phyloP scores from a whole-genome alignment of 2,329 filamentous ascomycete species.

The Acephala macrosclerotiorum region DNA sequence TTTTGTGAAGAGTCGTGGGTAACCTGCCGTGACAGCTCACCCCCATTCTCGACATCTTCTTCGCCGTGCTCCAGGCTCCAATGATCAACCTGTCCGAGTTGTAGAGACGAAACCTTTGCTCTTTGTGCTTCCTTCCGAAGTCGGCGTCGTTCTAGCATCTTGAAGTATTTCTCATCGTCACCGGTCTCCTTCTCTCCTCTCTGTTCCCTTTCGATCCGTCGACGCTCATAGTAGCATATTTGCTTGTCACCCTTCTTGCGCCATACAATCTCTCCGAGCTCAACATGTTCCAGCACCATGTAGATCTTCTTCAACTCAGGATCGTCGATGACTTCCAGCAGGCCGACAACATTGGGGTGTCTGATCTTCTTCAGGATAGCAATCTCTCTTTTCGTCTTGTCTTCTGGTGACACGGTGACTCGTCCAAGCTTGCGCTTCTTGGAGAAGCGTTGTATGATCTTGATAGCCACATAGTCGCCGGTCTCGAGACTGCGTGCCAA shows the following conservation, averaged over 20 bases:
- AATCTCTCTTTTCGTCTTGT: slow-evolving; percentile 94
- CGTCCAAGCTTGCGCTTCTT: slow-evolving; percentile 92
- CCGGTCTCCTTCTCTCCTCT: slow-evolving; percentile 62
- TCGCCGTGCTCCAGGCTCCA: slow-evolving; percentile 88
- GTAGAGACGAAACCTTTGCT: slow-evolving; percentile 58
- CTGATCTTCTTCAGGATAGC: slow-evolving; percentile 98
- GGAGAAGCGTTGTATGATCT: slow-evolving; percentile 96
- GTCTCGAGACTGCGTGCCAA: slow-evolving; percentile 82
- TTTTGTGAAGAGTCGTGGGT: slow-evolving; percentile 40
- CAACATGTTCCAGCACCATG: slow-evolving; percentile 94
- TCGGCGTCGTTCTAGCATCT: slow-evolving; percentile 65
- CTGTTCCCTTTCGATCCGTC: slow-evolving; percentile 78
- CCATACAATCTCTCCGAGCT: slow-evolving; percentile 94
- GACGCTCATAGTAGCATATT: slow-evolving; percentile 83
- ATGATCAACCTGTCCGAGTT: slow-evolving; percentile 63
- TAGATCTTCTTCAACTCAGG: slow-evolving; percentile 97
- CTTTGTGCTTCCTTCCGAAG: slow-evolving; percentile 64
- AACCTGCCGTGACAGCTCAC: slow-evolving; percentile 34
- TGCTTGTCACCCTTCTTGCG: slow-evolving; percentile 85
- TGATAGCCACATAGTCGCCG: slow-evolving; percentile 88
- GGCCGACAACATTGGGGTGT: slow-evolving; percentile 94
- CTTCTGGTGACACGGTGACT: slow-evolving; percentile 71
- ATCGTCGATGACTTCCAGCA: slow-evolving; percentile 97
- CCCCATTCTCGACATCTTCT: slow-evolving; percentile 56
- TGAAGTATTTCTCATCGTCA: slow-evolving; percentile 66